Base-by-base conservation (phyloP, 345 rosid species). In the Murraya koenigii region DNA sequence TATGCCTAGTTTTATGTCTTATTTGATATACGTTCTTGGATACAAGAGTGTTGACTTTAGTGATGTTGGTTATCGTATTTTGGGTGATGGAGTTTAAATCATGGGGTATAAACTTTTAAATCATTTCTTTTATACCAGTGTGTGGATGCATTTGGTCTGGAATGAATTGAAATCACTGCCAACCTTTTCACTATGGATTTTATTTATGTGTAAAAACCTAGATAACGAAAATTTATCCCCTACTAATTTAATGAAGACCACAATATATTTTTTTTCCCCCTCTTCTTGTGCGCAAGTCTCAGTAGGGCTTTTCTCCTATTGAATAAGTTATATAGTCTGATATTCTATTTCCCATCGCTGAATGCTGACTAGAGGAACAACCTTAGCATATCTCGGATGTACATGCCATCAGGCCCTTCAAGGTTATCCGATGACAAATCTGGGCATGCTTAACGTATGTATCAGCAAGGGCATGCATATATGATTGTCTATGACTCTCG, bases 391-490 rank as follows among this genome's bases (percentile, higher is more conserved):
- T n/a, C n/a, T n/a, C n/a, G 61, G 9, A 71, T n/a, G 65, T 36
- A 69, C 38, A 52, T 41, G 14, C 71, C 55, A 8, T 56, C 25
- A 44, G 13, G 54, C 75, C 65, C 59, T 41, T 69, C 54, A 70
- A 54, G 77, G 39, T 68, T 78, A 20, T 23, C 19, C 55, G 60
- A 33, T 28, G 61, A 28, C 36, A 56, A 52, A 76, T 73, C 70
- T 64, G 26, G 76, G 61, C 30, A 66, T 52, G 25, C 30, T 66
- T 71, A n/a, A 66, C 33, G 58, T 71, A 56, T 58, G 66, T 30
- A 68, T 60, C 28, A 25, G 67, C 23, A 2, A 69, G 76, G 79
- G 39, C 72, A 25, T 44, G 70, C 47, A 28, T 75, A 39, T 67
- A n/a, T 73, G 30, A 38, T 54, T 30, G 35, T 80, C 33, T 55